Evolutionary conservation across 305 asterid species (phyloP).

Genomic region (Rubia peregrina): DNA sequence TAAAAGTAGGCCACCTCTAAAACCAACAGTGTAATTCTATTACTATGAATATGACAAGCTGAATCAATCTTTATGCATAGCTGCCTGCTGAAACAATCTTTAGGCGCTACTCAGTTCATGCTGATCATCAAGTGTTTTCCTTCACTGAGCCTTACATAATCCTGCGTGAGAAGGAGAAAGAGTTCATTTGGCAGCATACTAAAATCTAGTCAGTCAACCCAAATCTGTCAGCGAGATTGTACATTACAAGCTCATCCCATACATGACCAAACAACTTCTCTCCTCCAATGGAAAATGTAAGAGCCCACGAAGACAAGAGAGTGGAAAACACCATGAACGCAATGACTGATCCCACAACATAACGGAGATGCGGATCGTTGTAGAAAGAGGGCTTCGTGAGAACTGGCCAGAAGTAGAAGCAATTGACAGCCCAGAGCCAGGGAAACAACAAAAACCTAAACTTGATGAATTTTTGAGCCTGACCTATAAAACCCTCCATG

Average conservation of each 20-base stretch:
- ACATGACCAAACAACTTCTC: slow-evolving; percentile 59
- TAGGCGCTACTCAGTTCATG: too few relatives aligned
- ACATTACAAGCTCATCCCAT: slow-evolving; percentile 67
- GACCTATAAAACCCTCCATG: slow-evolving; percentile 46
- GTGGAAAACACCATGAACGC: slow-evolving; percentile 48
- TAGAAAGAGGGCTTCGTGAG: slow-evolving; percentile 49
- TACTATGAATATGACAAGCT: too few relatives aligned
- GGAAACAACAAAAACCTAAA: slow-evolving; percentile 68
- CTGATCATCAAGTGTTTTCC: too few relatives aligned
- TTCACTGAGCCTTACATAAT: too few relatives aligned
- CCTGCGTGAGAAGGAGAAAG: not conserved
- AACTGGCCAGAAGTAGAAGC: slow-evolving; percentile 91
- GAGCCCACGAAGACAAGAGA: slow-evolving; percentile 70
- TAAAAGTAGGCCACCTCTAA: too few relatives aligned
- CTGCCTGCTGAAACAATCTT: too few relatives aligned
- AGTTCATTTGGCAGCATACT: slow-evolving; percentile 6
- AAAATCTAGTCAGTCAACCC: slow-evolving; percentile 82
- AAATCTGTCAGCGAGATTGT: slow-evolving; percentile 68
- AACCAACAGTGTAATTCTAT: too few relatives aligned
- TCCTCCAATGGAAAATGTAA: slow-evolving; percentile 53
- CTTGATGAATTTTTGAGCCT: slow-evolving; percentile 68
- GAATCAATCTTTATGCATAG: too few relatives aligned
- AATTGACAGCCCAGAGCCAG: slow-evolving; percentile 76
- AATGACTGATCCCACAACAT: slow-evolving; percentile 56
- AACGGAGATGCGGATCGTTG: slow-evolving; percentile 51